Conservation (phyloP, 2,329 filamentous ascomycete species). For the Diaporthe citrichinensis region DNA sequence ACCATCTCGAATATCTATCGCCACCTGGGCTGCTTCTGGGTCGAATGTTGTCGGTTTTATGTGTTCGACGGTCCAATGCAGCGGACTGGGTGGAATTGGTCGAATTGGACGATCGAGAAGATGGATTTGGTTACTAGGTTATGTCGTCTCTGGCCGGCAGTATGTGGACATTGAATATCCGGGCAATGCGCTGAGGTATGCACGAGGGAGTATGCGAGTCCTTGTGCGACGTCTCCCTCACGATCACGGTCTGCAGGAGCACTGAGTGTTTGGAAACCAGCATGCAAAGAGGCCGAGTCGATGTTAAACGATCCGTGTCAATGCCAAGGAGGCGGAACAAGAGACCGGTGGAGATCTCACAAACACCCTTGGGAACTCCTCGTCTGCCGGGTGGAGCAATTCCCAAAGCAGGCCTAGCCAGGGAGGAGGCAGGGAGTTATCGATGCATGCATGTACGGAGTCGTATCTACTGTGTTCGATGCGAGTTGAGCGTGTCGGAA, state of each 20-base stretch:
- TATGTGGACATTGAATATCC: not conserved
- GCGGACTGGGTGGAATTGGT: not conserved
- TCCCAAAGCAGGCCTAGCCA: slow-evolving; percentile 2
- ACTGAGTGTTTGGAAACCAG: not conserved
- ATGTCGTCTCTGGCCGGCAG: slow-evolving; percentile 18
- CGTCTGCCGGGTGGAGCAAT: slow-evolving; percentile 24
- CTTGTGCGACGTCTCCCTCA: not conserved
- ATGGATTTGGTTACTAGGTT: not conserved
- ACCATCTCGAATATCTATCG: slow-evolving; percentile 64
- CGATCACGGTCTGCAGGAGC: not conserved
- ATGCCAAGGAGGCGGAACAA: slow-evolving; percentile 1
- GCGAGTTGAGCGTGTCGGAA: not conserved
- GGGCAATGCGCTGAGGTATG: not conserved
- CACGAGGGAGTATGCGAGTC: not conserved
- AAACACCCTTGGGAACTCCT: slow-evolving; percentile 11
- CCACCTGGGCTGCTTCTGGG: not conserved
- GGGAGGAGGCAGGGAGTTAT: not conserved
- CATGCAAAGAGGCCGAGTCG: not conserved
- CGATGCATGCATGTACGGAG: not conserved
- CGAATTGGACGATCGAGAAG: not conserved
- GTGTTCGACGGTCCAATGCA: not conserved
- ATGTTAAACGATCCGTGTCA: slow-evolving; percentile 22
- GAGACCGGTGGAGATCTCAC: slow-evolving; percentile 8
- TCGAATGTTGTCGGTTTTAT: not conserved
- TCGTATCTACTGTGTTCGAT: slow-evolving; percentile 3